Evolutionary conservation across 2,329 filamentous ascomycete species (phyloP).

Genomic region (Coleophoma crateriformis): DNA sequence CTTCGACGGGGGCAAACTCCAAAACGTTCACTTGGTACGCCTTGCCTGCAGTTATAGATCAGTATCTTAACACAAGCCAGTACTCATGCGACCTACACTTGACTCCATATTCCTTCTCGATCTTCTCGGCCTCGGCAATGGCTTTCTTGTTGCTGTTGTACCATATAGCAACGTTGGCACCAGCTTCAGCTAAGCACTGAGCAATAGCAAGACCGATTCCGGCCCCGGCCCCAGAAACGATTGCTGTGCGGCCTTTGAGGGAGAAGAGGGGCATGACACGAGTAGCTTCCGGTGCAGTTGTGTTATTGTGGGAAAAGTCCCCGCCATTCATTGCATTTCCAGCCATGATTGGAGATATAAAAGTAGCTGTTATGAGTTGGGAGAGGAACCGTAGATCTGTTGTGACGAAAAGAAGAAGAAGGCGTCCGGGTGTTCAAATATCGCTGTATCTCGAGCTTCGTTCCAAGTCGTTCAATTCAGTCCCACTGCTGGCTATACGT

Average conservation of each 20-base stretch:
- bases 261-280: conserved; percentile 61
- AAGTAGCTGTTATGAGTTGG: not conserved
- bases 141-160: conserved; percentile 67
- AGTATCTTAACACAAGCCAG: too few relatives aligned
- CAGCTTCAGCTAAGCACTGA: conserved; percentile 61
- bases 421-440: not conserved
- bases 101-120: conserved; percentile 61
- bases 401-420: not conserved
- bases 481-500: not conserved
- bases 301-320: conserved; percentile 52
- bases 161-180: conserved; percentile 68
- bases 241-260: conserved; percentile 63
- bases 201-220: conserved; percentile 64
- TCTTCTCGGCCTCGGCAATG: conserved; percentile 52
- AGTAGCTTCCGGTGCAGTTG: conserved; percentile 34
- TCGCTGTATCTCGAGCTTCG: not conserved
- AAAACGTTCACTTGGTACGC: conserved; percentile 59
- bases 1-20: conserved; percentile 38
- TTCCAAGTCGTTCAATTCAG: not conserved
- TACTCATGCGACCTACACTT: conserved; percentile 44
- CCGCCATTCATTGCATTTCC: conserved; percentile 26
- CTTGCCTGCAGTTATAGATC: conserved; percentile 35
- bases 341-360: conserved; percentile 6
- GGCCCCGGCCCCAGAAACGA: conserved; percentile 64
- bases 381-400: not conserved